Percentiles rank a stretch among this genome's conserved stretches.
Conservation (phyloP, 2,329 filamentous ascomycete genomes). For the Amphichorda felina region DNA sequence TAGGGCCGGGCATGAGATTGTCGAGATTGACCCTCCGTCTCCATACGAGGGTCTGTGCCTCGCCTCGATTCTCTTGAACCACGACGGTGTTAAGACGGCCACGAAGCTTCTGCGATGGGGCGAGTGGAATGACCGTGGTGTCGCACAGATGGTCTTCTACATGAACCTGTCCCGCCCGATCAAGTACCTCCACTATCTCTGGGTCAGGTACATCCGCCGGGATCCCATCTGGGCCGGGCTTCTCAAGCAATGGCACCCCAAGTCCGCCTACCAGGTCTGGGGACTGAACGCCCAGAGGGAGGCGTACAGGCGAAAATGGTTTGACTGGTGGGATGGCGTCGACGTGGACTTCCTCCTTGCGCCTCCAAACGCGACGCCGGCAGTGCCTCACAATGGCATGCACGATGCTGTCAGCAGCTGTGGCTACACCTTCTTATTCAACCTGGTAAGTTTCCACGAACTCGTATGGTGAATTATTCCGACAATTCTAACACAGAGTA, state of each 20-base stretch:
- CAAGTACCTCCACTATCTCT: slow-evolving; percentile 80
- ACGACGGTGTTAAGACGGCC: slow-evolving; percentile 74
- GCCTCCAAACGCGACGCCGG: slow-evolving; percentile 83
- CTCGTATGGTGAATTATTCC: too few relatives aligned
- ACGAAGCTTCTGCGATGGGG: slow-evolving; percentile 63
- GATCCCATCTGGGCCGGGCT: slow-evolving; percentile 72
- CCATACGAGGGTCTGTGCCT: slow-evolving; percentile 67
- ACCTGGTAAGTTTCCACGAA: slow-evolving; percentile 52
- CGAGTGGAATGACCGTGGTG: slow-evolving; percentile 71
- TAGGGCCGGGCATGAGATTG: slow-evolving; percentile 63
- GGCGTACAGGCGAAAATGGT: slow-evolving; percentile 65
- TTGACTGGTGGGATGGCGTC: slow-evolving; percentile 70
- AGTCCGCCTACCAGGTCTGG: slow-evolving; percentile 72
- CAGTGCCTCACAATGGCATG: slow-evolving; percentile 80
- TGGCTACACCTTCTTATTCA: slow-evolving; percentile 90
- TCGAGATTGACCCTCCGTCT: slow-evolving; percentile 49
- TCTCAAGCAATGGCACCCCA: slow-evolving; percentile 59
- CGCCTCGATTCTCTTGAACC: slow-evolving; percentile 69
- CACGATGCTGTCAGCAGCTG: slow-evolving; percentile 74
- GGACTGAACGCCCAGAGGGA: slow-evolving; percentile 67
- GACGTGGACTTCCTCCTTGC: slow-evolving; percentile 69
- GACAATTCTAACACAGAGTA: too few relatives aligned
- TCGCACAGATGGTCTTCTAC: slow-evolving; percentile 60
- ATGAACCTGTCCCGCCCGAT: slow-evolving; percentile 62
- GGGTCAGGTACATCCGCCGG: slow-evolving; percentile 70